These are phyloP conservation scores for Dothistroma pini DNA, from an alignment of 2,329 filamentous ascomycete genomes.

Conservation along the genomic window DNA sequence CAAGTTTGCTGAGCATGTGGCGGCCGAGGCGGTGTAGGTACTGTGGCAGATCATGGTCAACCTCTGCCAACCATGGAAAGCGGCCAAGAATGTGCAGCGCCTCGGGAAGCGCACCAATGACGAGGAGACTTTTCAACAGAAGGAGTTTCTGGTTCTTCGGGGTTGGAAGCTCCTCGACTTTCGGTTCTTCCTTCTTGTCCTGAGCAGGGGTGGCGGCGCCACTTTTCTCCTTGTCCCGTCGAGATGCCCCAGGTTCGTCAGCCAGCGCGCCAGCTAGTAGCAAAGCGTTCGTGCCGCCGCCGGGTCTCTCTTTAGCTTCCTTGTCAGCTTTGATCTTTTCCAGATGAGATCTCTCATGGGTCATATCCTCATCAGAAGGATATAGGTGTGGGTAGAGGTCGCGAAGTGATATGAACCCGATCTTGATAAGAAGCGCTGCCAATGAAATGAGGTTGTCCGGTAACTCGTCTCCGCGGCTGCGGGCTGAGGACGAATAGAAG, in stretches of 20 bases:
- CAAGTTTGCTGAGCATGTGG: constrained; percentile 75
- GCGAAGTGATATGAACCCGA: constrained; percentile 88
- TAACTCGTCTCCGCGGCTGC: constrained; percentile 70
- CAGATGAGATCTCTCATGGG: constrained; percentile 64
- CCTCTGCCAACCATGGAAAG: constrained; percentile 88
- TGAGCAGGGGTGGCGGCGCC: constrained; percentile 40
- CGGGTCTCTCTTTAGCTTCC: constrained; percentile 67
- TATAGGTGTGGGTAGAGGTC: constrained; percentile 93
- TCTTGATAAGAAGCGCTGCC: constrained; percentile 88
- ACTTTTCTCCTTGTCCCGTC: constrained; percentile 46
- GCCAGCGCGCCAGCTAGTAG: constrained; percentile 80
- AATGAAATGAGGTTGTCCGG: constrained; percentile 93
- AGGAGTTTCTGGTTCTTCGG: constrained; percentile 84
- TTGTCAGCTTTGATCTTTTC: constrained; percentile 74
- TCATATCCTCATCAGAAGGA: constrained; percentile 80
- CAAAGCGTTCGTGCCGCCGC: constrained; percentile 73
- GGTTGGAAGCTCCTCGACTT: constrained; percentile 58
- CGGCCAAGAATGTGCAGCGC: constrained; percentile 86
- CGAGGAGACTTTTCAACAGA: constrained; percentile 78
- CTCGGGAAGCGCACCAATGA: constrained; percentile 89
- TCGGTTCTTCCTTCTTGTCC: constrained; percentile 44
- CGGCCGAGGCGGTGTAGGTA: constrained; percentile 82
- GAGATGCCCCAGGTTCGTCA: constrained; percentile 65
- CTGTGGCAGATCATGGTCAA: constrained; percentile 74
- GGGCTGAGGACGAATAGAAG: constrained; percentile 81